Evolutionary conservation across 805 yeast genomes (phyloP), one percentile per base, ranked within the genome.

Genomic region (Cyberlindnera misumaiensis): DNA sequence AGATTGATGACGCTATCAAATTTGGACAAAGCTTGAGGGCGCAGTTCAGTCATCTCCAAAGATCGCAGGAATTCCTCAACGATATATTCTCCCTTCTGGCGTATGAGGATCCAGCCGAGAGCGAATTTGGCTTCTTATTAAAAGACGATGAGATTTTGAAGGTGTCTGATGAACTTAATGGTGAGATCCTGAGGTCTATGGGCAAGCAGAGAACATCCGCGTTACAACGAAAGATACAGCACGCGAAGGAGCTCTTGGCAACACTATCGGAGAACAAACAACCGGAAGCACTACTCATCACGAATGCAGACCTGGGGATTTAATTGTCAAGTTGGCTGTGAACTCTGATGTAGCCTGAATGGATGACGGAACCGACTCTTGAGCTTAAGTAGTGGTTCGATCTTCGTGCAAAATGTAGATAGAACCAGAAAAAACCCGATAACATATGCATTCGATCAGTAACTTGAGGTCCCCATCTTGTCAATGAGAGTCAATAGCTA

Each of bases 81-180:
- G 70, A 72, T 31, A 61, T 77, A 0, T 72, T 75, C 7, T 62
- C 75, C 3, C 53, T 79, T 22, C 51, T 78, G 33, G 78, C 81
- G 3, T 77, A 69, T 44, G 67, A 68, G 9, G 62, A 75, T 37
- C 80, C 81, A 1, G 40, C 43, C 31, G 42, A 52, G 4, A 53
- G 68, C 4, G 68, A 65, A 25, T 63, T 62, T 32, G 67, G 70
- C 13, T 56, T 59, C 35, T 45, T 63, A 25, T 51, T 71, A 28
- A 60, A 60, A 20, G 52, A 49, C 10, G 56, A 57, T 9, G 70
- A 70, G 36, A 54, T 66, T 13, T 46, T 48, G 2, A 64, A 64
- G 35, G 44, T 68, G 20, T 60, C 67, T 30, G 74, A 72, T 42
- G 63, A 59, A 28, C 46, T 74, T 29, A 67, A 68, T 38, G 56